Percentiles rank a stretch among this genome's conserved stretches.
Conservation (phyloP, 2,329 filamentous ascomycete genomes). For the Claviceps maximensis region DNA sequence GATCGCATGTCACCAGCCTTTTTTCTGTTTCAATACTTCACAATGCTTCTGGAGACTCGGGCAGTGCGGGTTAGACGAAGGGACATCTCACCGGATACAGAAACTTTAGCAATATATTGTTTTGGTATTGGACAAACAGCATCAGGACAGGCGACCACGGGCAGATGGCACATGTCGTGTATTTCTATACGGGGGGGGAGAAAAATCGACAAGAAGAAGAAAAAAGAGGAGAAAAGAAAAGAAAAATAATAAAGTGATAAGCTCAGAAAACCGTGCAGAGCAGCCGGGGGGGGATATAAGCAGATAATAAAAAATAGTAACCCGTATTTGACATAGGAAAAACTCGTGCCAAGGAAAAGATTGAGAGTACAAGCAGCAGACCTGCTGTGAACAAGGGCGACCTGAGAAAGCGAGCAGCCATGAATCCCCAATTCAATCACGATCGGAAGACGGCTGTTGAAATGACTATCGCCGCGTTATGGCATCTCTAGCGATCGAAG, state of each 20-base stretch:
- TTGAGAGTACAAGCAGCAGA: neutral
- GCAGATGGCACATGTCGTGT: neutral
- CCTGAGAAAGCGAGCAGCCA: neutral
- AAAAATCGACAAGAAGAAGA: neutral
- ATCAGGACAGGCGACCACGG: neutral
- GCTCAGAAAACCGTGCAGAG: neutral
- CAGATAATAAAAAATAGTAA: neutral
- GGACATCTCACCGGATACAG: neutral
- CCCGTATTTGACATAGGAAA: neutral
- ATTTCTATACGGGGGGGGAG: neutral
- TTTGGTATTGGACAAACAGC: constrained; percentile 1
- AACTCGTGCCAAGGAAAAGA: neutral
- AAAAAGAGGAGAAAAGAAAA: neutral
- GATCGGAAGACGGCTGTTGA: neutral
- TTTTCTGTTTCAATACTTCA: neutral
- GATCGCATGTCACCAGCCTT: constrained; percentile 1
- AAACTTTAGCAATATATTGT: neutral
- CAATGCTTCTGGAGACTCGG: neutral
- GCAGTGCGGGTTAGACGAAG: neutral
- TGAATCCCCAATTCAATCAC: neutral
- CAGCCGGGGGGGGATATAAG: neutral
- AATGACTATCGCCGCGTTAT: neutral
- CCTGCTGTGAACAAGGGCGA: neutral
- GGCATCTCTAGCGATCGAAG: neutral
- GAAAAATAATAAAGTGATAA: neutral